Evolutionary conservation across 306 rosid species (phyloP), one percentile per base, ranked within the genome.

Genomic region (Astragalus glycyphyllos): DNA sequence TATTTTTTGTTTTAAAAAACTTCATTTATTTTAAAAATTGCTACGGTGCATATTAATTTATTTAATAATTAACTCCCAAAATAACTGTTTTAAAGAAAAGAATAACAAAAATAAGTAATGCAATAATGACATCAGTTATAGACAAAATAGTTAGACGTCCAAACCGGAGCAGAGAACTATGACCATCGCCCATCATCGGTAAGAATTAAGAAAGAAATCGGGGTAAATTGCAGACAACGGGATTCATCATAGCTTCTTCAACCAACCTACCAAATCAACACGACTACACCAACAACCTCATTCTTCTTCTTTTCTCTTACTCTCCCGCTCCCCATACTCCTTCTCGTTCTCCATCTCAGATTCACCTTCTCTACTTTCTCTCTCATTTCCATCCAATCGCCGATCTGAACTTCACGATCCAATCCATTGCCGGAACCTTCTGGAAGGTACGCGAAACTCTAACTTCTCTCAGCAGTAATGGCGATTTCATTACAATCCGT

Each of bases 321-420:
- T 66, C 84, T 70, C 78, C 78, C 83, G 86, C 90, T 82, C 87
- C 68, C 75, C 86, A 77, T 81, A 77, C 84, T 77, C 84, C 71
- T 66, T 56, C 61, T 72, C 76, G 17, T 51, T 73, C 68, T 57
- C 75, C 38, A 14, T 32, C 29, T 31, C 53, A 5, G 37, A 16
- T 56, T 68, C 76, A 46, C 44, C 55, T 46, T 50, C 46, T 56
- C 69, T 7, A 44, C 47, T 58, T 46, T 50, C 46, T 56, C 69
- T 7, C 45, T 42, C 60, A 56, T 68, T 66, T 37, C 51, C n/a
- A 64, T 71, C 69, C 23, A 72, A 62, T 77, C 68, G 34, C 29
- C 71, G 74, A 73, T 72, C 76, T 20, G 53, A 62, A 51, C 65
- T 46, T 44, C 20, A 29, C 65, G 73, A 61, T 13, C 67, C n/a